Evolutionary conservation across 2,329 filamentous ascomycete genomes (phyloP), one percentile per base, ranked within the genome.

Genomic region (Penicillium palitans): DNA sequence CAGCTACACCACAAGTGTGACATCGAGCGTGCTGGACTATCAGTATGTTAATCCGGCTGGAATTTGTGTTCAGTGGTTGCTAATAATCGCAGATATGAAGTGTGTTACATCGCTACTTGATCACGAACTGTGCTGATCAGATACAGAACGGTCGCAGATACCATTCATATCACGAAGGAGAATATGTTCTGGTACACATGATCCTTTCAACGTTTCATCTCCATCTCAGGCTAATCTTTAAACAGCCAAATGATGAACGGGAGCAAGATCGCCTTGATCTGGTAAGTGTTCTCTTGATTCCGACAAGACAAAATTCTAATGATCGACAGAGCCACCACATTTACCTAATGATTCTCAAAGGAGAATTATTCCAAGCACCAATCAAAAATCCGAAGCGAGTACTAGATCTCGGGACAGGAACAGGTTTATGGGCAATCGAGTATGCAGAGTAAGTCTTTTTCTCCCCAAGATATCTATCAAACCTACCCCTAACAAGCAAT

Each of bases 351-450:
- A 61, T 74, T 4, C 66, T 74, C 17, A 68, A 67, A 33, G 70
- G 72, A 37, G 67, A 66, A 57, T 55, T 74, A 19, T 47, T 64
- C 17, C 59, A 60, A 15, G 68, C 70, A 2, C 70, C 71, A 1
- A 44, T 74, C 21, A 64, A 64, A 41, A 62, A 61, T 5, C 62
- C 70, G 6, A 57, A 62, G 9, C 66, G 71, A 25, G 71, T 75
- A 6, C 50, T 75, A 21, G 73, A 75, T 56, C 63, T 75, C 24
- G 73, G 73, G 2, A 75, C 73, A 3, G 73, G 73, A 0, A 75
- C 73, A 3, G 73, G 73, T 1, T 72, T 74, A 44, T 75, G 73
- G 73, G 72, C 73, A 17, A 72, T 75, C 33, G 74, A 74, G 45
- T 72, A 70, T 61, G 71, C 70, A 39, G 76, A 76, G 68, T 73